phyloP scores from a whole-genome alignment of 148 eudicot genomes.

The Chenopodium suecicum region DNA sequence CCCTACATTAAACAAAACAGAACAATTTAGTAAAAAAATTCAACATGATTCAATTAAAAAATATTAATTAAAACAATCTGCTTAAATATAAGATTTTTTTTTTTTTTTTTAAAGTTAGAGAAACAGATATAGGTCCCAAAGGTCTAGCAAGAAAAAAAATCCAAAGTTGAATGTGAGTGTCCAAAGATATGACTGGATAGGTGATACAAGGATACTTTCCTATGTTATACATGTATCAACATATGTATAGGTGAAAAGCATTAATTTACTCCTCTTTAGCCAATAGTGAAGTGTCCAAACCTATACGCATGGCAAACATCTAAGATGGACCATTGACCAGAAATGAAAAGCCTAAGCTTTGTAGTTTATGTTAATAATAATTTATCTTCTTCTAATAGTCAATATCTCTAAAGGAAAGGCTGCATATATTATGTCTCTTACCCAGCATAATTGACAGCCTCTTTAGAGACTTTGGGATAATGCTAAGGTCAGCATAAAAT shows the following conservation, averaged over 20 bases:
- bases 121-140: too few relatives aligned
- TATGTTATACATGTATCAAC: neutral
- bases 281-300: neutral
- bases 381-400: neutral
- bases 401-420: neutral
- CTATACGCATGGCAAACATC: neutral
- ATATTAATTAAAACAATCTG: too few relatives aligned
- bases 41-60: neutral
- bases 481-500: neutral
- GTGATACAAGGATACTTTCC: neutral
- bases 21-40: conserved; percentile 4
- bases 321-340: neutral
- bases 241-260: neutral
- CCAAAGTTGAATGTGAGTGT: neutral
- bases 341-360: neutral
- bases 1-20: conserved; percentile 45
- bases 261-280: neutral
- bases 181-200: neutral
- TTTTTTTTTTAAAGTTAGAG: too few relatives aligned
- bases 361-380: neutral
- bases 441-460: neutral
- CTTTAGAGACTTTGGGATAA: neutral
- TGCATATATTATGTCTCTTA: neutral
- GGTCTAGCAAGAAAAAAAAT: neutral
- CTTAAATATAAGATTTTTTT: too few relatives aligned